phyloP scores from a whole-genome alignment of 805 yeast genomes.

The Wickerhamomyces bisporus region DNA sequence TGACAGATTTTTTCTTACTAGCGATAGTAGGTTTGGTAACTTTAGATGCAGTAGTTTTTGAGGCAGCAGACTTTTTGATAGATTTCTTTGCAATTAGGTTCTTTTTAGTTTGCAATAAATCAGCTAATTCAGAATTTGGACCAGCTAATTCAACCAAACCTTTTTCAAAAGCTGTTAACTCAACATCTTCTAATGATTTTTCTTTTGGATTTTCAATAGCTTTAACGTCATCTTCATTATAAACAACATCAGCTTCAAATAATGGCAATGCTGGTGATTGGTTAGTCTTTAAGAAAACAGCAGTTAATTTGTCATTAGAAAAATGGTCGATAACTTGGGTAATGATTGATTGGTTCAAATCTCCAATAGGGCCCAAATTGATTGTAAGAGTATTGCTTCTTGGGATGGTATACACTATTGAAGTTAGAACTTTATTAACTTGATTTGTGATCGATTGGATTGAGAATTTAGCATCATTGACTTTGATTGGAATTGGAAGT shows the following conservation, averaged over 20 bases:
- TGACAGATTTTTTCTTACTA: conserved; percentile 1
- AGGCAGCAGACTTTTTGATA: conserved; percentile 28
- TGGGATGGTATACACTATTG: conserved; percentile 63
- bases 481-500: conserved; percentile 61
- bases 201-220: conserved; percentile 7
- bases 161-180: conserved; percentile 59
- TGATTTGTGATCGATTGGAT: conserved; percentile 50
- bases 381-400: conserved; percentile 65
- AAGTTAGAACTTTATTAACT: conserved; percentile 49
- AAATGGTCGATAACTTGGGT: conserved; percentile 48
- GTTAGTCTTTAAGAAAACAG: conserved; percentile 59
- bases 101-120: conserved; percentile 54
- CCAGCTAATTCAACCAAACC: conserved; percentile 82
- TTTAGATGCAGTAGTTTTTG: not conserved
- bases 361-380: conserved; percentile 53
- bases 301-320: conserved; percentile 41
- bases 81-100: conserved; percentile 26
- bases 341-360: conserved; percentile 43
- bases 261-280: conserved; percentile 83
- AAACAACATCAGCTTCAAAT: conserved; percentile 53
- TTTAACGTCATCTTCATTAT: conserved; percentile 30
- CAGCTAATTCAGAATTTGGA: conserved; percentile 54
- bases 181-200: conserved; percentile 27
- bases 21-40: not conserved
- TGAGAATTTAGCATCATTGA: conserved; percentile 36